These are phyloP conservation scores for Saturnispora mendoncae DNA, from an alignment of 805 yeast genomes.

Conservation along the genomic window DNA sequence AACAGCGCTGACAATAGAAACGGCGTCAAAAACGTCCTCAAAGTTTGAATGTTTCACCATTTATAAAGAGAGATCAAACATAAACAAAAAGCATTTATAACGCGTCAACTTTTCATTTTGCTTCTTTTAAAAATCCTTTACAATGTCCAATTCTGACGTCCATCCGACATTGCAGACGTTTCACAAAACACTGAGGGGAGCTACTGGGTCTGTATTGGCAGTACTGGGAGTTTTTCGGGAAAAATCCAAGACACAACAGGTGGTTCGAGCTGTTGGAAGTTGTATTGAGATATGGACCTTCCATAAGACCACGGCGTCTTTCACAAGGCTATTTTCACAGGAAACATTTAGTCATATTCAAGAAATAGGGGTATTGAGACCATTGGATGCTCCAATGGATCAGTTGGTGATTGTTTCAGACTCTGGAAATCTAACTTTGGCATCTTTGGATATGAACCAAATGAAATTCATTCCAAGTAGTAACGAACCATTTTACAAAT, in stretches of 20 bases:
- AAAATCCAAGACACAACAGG: conserved; percentile 46
- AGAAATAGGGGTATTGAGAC: conserved; percentile 39
- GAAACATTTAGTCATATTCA: conserved; percentile 54
- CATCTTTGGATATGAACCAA: conserved; percentile 24
- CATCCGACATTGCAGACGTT: conserved; percentile 45
- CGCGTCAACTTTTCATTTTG: conserved; percentile 6
- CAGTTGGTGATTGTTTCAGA: conserved; percentile 65
- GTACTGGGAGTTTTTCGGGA: conserved; percentile 64
- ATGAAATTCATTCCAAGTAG: conserved; percentile 32
- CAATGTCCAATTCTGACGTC: conserved; percentile 13
- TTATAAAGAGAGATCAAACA: neutral
- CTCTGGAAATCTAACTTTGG: conserved; percentile 59
- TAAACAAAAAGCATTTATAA: conserved; percentile 4
- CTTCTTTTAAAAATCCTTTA: neutral
- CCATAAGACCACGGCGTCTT: conserved; percentile 47
- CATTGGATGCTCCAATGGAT: conserved; percentile 48
- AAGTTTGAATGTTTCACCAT: neutral
- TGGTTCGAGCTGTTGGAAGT: conserved; percentile 50
- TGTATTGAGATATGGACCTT: conserved; percentile 45
- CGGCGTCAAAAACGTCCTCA: conserved; percentile 1
- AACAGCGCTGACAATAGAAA: conserved; percentile 38
- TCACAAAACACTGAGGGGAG: conserved; percentile 59
- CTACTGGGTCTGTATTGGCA: conserved; percentile 45
- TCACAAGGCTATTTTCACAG: conserved; percentile 35
- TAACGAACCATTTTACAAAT: conserved; percentile 63